Percentiles rank a stretch among this genome's conserved stretches.
phyloP scores from a whole-genome alignment of 495 filamentous ascomycete species.

The Chaetomidium leptoderma region DNA sequence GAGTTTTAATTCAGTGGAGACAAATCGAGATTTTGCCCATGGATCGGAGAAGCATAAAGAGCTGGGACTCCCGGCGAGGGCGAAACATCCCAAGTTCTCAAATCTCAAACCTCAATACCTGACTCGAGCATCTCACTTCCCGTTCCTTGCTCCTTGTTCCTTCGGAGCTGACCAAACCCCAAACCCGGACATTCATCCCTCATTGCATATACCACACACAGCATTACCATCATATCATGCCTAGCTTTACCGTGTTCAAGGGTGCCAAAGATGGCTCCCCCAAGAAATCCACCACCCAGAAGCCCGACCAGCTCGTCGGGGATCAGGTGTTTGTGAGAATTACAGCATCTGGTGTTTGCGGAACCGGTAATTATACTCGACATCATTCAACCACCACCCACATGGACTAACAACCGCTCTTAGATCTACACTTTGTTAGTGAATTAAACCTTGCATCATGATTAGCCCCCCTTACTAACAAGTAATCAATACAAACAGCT shows the following conservation, averaged over 20 bases:
- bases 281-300: constrained; percentile 5
- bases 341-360: constrained; percentile 7
- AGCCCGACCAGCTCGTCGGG: background rate
- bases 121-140: too few relatives aligned
- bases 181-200: background rate
- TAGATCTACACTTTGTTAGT: constrained; percentile 6
- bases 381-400: background rate
- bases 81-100: background rate
- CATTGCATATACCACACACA: background rate
- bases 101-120: too few relatives aligned
- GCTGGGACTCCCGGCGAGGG: background rate
- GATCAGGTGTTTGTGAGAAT: constrained; percentile 1
- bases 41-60: background rate
- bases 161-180: background rate
- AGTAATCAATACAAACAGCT: background rate
- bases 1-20: background rate
- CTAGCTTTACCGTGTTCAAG: background rate
- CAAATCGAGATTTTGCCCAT: background rate
- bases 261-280: background rate
- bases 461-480: background rate
- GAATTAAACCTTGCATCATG: background rate
- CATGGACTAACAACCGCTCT: background rate
- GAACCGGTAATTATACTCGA: background rate
- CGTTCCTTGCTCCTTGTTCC: too few relatives aligned
- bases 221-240: background rate